phyloP scores from a whole-genome alignment of 345 rosid species.

The Brassica incana region DNA sequence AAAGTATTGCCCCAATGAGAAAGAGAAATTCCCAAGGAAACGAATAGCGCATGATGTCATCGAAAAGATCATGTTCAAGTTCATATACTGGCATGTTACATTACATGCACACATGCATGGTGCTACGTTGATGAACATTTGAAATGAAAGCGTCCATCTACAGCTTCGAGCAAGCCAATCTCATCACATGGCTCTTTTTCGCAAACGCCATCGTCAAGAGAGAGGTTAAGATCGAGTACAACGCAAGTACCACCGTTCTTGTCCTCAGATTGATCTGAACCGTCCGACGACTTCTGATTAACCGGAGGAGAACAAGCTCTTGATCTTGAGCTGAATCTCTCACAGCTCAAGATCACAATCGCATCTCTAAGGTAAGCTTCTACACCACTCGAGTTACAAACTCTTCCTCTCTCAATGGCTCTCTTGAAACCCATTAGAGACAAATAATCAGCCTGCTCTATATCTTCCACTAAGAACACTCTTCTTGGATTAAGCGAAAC shows the following conservation, averaged over 20 bases:
- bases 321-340: conserved; percentile 71
- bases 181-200: conserved; percentile 54
- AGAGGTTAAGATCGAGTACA: conserved; percentile 76
- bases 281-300: conserved; percentile 42
- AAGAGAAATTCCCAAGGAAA: conserved; percentile 10
- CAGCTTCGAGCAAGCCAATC: conserved; percentile 72
- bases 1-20: conserved; percentile 30
- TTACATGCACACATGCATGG: conserved; percentile 26
- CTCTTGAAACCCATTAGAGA: conserved; percentile 69
- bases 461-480: conserved; percentile 78
- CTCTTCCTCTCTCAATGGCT: conserved; percentile 68
- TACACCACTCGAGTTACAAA: conserved; percentile 45
- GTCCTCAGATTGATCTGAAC: conserved; percentile 36
- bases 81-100: conserved; percentile 19
- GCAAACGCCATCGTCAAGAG: conserved; percentile 49
- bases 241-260: conserved; percentile 43
- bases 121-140: conserved; percentile 36
- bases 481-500: conserved; percentile 60
- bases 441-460: conserved; percentile 68
- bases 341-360: conserved; percentile 74
- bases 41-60: conserved; percentile 8
- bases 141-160: conserved; percentile 62
- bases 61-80: conserved; percentile 24
- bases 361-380: conserved; percentile 63
- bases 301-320: conserved; percentile 62